Base-by-base conservation (phyloP, 257 asterid species). In the Catharanthus roseus region DNA sequence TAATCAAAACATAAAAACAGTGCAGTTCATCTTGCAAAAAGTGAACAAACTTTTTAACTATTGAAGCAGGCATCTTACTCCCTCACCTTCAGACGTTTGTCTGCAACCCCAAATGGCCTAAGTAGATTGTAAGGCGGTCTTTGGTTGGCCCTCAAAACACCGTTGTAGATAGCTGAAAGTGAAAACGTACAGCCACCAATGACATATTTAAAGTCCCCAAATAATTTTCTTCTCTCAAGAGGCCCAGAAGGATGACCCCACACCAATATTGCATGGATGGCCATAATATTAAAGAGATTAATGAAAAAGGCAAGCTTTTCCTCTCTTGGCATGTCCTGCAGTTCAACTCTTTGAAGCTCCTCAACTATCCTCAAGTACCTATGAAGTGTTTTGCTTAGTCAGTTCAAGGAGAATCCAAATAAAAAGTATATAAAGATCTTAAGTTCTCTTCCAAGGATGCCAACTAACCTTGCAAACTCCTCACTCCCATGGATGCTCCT, bases 341-440 rank as follows among this genome's bases (percentile, higher is more conserved):
- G 66, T 71, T 88, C 89, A 44, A 87, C 96, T 74, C 97, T 85
- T 77, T 92, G 98, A 82, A 92, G 98, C 85, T 90, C 97, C 84
- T 92, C 96, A 39, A 76, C 76, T 74, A 83, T 87, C 85, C 96
- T 80, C 88, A 90, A 82, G 84, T 87, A 92, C 90, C 97, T 92
- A 68, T 54, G 72, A 66, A 58, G 45, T 33, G 29, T 57, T 38
- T n/a, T 72, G 33, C 28, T 29, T 12, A n/a, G 29, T 64, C 24
- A 33, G 63, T 36, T 41, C 63, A 31, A 60, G 41, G 23, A 3
- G 60, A 23, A 23, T 53, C 70, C 75, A 51, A 66, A 38, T 19
- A 16, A 63, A 21, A 45, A 54, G 18, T 8, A 65, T 33, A 53
- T 45, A 54, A 56, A 56, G 6, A 10, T 50, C 66, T n/a, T 26